Evolutionary conservation across 1,284 basidiomycete genomes (phyloP).

Genomic region (Phlebopus sp.): DNA sequence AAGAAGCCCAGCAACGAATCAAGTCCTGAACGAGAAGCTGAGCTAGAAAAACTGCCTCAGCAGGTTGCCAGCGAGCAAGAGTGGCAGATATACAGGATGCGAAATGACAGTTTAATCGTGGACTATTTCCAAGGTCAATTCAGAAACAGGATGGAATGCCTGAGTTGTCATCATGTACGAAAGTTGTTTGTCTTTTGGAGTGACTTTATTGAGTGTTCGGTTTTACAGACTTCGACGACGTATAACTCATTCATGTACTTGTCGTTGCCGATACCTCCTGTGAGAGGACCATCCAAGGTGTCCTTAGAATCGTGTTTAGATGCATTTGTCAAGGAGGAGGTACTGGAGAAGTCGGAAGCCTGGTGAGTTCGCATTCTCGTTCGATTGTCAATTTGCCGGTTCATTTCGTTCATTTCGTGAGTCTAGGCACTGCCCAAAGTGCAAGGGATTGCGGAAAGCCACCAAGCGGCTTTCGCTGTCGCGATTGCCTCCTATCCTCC

Average conservation of each 20-base stretch:
- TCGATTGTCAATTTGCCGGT: conserved; percentile 4
- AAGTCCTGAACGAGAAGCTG: conserved; percentile 85
- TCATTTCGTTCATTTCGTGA: background rate
- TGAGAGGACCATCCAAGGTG: conserved; percentile 60
- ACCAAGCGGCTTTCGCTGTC: conserved; percentile 82
- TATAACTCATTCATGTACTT: conserved; percentile 98
- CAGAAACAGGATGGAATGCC: conserved; percentile 84
- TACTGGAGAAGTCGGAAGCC: conserved; percentile 91
- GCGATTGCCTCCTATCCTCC: conserved; percentile 87
- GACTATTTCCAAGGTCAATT: conserved; percentile 99
- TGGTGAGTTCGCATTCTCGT: conserved; percentile 58
- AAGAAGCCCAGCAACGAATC: conserved; percentile 70
- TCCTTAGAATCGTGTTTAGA: conserved; percentile 84
- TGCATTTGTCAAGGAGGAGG: conserved; percentile 87
- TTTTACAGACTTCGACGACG: conserved; percentile 86
- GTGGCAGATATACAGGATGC: conserved; percentile 88
- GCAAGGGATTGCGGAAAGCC: conserved; percentile 72
- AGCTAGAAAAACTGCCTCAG: conserved; percentile 82
- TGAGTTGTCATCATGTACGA: conserved; percentile 86
- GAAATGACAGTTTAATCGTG: conserved; percentile 94
- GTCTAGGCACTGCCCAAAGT: conserved; percentile 86
- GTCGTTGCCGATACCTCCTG: conserved; percentile 83
- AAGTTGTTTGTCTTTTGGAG: conserved; percentile 1
- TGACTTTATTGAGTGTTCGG: conserved; percentile 8
- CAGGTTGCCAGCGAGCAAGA: conserved; percentile 92